Evolutionary conservation across 2,329 filamentous ascomycete species (phyloP).

Genomic region (Zarea fungicola): DNA sequence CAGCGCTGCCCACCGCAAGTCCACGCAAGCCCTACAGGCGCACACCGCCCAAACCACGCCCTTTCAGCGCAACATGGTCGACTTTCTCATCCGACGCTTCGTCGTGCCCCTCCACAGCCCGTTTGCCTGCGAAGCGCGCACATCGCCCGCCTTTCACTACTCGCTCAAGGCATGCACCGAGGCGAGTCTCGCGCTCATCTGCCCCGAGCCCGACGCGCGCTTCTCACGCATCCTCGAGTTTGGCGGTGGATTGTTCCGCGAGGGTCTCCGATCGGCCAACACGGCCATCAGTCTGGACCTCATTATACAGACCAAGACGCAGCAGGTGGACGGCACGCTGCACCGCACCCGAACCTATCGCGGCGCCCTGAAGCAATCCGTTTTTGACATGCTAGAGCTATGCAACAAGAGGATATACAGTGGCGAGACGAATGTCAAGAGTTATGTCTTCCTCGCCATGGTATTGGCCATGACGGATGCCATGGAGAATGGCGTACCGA

Average conservation of each 20-base stretch:
- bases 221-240: constrained; percentile 33
- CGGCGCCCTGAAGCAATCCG: constrained; percentile 26
- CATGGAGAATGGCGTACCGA: constrained; percentile 18
- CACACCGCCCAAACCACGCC: constrained; percentile 16
- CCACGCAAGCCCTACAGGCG: neutral
- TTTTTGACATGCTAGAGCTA: constrained; percentile 25
- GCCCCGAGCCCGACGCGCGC: constrained; percentile 29
- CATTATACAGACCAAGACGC: constrained; percentile 24
- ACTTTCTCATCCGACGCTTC: constrained; percentile 49
- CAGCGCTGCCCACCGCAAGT: neutral
- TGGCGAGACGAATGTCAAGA: constrained; percentile 42
- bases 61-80: constrained; percentile 45
- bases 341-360: constrained; percentile 20
- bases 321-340: constrained; percentile 25
- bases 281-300: constrained; percentile 32
- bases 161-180: constrained; percentile 45
- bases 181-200: constrained; percentile 31
- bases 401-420: constrained; percentile 24
- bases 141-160: constrained; percentile 43
- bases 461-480: constrained; percentile 35
- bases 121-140: constrained; percentile 37
- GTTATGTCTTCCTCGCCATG: constrained; percentile 34
- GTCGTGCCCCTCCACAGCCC: constrained; percentile 49
- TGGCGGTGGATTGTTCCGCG: constrained; percentile 37
- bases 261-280: constrained; percentile 31